Evolutionary conservation across 208 protist species (phyloP), one percentile per base, ranked within the genome.

Genomic region (Leishmania arabica): DNA sequence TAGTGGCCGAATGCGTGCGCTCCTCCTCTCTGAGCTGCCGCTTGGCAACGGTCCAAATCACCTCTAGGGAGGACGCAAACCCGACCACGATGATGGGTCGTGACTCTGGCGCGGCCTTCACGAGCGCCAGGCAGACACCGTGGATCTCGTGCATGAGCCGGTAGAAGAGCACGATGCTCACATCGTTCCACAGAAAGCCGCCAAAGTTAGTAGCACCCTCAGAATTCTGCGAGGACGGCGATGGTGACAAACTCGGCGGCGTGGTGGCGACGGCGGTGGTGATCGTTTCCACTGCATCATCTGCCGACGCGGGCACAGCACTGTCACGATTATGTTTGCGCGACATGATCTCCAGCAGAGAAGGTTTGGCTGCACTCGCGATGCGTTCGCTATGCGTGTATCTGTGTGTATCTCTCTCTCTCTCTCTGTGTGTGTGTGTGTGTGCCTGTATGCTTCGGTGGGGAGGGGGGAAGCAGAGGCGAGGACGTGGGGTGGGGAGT

Each of bases 171-270:
- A 94, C 21, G 15, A 93, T 88, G 65, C 90, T 88, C 34, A 97
- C 87, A 21, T 95, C 88, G 31, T 81, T 91, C 91, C 93, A 97
- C 2, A 96, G 37, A 84, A 89, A 95, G 21, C 83, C 68, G 64
- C 92, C 92, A 71, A 97, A 88, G 27, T 49, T 84, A 15, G 78
- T 31, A 19, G 80, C 31, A 6, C 24, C 37, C 7, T 82, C 60
- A n/a, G 82, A 81, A n/a, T 58, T 51, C 1, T 79, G 51, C 56
- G 74, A 56, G 24, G 81, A 77, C 24, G 64, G 68, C 8, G 68
- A 66, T 8, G 68, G 27, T 49, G 76, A 77, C 24, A 21, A 8
- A 31, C 19, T 47, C 24, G 58, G n/a, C 56, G 70, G 31, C 49
- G 37, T 24, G 19, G 64, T 3, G 4, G 49, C 27, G 11, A 58